Evolutionary conservation across 768 basidiomycete species (phyloP).

Genomic region (Russula lepida): DNA sequence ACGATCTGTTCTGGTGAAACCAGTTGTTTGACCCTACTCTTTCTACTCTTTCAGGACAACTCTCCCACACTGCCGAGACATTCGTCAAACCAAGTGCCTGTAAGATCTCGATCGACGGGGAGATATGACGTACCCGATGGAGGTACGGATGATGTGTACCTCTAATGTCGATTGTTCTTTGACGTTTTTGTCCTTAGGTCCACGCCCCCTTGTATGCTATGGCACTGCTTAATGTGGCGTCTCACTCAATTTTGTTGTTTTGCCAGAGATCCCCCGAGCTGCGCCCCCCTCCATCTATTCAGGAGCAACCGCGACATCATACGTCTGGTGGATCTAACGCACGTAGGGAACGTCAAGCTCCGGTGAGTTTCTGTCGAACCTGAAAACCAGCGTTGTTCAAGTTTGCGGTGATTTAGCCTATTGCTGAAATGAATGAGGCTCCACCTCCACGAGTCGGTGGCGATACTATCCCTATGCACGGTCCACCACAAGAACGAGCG

Average conservation of each 20-base stretch:
- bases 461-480: background rate
- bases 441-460: background rate
- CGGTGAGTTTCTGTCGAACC: background rate
- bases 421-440: background rate
- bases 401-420: background rate
- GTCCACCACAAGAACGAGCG: background rate
- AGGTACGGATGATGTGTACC: background rate
- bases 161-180: background rate
- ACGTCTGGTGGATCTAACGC: background rate
- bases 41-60: background rate
- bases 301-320: slow-evolving; percentile 4
- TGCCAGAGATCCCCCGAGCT: slow-evolving; percentile 9
- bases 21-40: background rate
- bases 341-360: slow-evolving; percentile 6
- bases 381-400: background rate
- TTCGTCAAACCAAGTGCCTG: background rate
- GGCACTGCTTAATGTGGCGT: background rate
- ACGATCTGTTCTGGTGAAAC: background rate
- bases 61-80: background rate
- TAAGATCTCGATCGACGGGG: background rate
- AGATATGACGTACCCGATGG: slow-evolving; percentile 7
- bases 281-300: background rate
- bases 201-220: background rate
- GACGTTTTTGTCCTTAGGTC: background rate
- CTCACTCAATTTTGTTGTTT: background rate